phyloP scores from a whole-genome alignment of 371 early-diverging fungal genomes.

The Mortierella sp. region DNA sequence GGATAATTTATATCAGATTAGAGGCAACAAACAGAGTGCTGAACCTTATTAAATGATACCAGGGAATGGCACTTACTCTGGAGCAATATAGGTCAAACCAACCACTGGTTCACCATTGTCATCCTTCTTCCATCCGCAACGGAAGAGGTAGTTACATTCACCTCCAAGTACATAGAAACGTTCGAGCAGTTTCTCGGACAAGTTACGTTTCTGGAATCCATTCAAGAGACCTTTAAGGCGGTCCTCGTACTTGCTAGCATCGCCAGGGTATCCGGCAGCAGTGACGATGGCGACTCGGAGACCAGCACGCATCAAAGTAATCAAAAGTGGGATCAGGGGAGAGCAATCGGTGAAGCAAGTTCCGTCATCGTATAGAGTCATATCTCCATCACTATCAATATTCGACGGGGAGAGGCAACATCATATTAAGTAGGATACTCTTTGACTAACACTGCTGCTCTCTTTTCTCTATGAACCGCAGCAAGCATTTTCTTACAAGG shows the following conservation, averaged over 20 bases:
- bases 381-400: slow-evolving; percentile 87
- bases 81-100: slow-evolving; percentile 70
- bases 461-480: too few species aligned
- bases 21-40: neutral
- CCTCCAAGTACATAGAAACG: slow-evolving; percentile 84
- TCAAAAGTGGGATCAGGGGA: slow-evolving; percentile 66
- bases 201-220: slow-evolving; percentile 60
- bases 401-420: neutral
- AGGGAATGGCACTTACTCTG: slow-evolving; percentile 53
- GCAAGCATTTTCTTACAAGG: slow-evolving; percentile 64
- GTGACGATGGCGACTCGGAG: slow-evolving; percentile 85
- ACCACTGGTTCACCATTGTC: slow-evolving; percentile 50
- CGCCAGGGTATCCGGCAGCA: slow-evolving; percentile 83
- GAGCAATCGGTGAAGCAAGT: slow-evolving; percentile 76
- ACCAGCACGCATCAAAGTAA: slow-evolving; percentile 65
- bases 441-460: too few species aligned
- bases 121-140: slow-evolving; percentile 58
- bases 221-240: slow-evolving; percentile 76
- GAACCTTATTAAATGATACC: neutral
- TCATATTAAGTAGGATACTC: neutral
- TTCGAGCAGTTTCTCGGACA: slow-evolving; percentile 58
- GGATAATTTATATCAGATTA: neutral
- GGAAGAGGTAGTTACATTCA: slow-evolving; percentile 85
- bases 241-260: slow-evolving; percentile 74
- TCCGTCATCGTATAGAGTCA: slow-evolving; percentile 91